Conservation (phyloP, 495 filamentous ascomycete genomes). For the Entonaema liquescens region DNA sequence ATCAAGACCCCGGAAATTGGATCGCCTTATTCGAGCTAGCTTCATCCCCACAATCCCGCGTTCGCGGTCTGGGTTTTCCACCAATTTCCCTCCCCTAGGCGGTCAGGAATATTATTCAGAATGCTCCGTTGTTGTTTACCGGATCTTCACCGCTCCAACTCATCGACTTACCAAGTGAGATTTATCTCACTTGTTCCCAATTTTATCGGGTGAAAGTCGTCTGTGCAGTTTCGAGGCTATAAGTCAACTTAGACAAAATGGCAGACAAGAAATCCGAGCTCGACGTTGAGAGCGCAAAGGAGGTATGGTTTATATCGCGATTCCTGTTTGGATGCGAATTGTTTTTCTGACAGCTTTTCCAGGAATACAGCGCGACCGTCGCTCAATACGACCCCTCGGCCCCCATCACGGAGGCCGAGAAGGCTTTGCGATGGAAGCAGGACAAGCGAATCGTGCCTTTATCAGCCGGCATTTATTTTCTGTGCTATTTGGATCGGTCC, state of each 20-base stretch:
- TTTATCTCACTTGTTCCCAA: background rate
- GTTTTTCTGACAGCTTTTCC: background rate
- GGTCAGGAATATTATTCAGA: background rate
- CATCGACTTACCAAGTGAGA: background rate
- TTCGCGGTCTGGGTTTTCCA: conserved; percentile 15
- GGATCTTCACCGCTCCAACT: background rate
- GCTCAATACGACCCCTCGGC: conserved; percentile 26
- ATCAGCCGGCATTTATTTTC: conserved; percentile 61
- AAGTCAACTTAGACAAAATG: conserved; percentile 16
- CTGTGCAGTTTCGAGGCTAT: background rate
- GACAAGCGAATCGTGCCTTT: conserved; percentile 64
- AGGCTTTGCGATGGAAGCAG: conserved; percentile 65
- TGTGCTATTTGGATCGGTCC: conserved; percentile 63
- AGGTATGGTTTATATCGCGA: conserved; percentile 9
- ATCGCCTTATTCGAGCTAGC: conserved; percentile 33
- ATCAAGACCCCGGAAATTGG: conserved; percentile 29
- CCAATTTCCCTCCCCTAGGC: background rate
- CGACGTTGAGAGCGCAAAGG: conserved; percentile 32
- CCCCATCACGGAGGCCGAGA: conserved; percentile 45
- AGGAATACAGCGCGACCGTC: conserved; percentile 22
- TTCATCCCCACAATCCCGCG: conserved; percentile 37
- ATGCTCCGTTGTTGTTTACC: background rate
- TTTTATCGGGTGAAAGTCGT: background rate
- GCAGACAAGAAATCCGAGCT: conserved; percentile 16
- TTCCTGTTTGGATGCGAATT: background rate